These are phyloP conservation scores for Ophiostoma ulmi DNA, from an alignment of 2,329 filamentous ascomycete species.

Conservation along the genomic window DNA sequence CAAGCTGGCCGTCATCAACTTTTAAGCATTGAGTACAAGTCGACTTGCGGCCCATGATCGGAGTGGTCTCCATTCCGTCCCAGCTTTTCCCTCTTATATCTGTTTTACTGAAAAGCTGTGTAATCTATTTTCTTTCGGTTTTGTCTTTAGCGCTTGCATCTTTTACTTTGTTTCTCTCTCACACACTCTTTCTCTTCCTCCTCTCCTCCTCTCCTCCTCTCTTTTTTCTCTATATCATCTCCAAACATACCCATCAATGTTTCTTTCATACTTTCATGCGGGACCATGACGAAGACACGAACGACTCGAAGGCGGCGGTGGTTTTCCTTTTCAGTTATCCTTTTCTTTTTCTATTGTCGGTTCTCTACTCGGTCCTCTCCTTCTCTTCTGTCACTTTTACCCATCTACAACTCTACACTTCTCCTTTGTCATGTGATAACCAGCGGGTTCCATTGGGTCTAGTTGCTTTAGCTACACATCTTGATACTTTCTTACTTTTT, in stretches of 20 bases:
- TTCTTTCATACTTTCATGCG: conserved; percentile 18
- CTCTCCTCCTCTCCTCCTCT: too few species aligned
- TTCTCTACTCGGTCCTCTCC: not conserved
- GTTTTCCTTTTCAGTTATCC: not conserved
- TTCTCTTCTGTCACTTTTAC: not conserved
- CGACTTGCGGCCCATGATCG: not conserved
- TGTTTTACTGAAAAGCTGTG: not conserved
- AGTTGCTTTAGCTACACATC: not conserved
- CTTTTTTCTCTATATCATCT: not conserved
- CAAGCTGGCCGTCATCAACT: conserved; percentile 32
- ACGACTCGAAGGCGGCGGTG: conserved; percentile 22
- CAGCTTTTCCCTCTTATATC: not conserved
- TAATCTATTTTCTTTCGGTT: conserved; percentile 12
- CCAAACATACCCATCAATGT: not conserved
- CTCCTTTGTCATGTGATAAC: conserved; percentile 1
- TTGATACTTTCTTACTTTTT: not conserved
- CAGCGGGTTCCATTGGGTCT: conserved; percentile 8
- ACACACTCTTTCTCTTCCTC: not conserved
- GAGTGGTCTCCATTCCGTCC: conserved; percentile 8
- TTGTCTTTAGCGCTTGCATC: not conserved
- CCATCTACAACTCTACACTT: not conserved
- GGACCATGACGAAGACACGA: conserved; percentile 27
- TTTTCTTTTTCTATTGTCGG: not conserved
- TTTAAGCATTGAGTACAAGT: conserved; percentile 22
- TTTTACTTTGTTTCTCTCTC: not conserved